Percentiles rank a stretch among this genome's conserved stretches.
Conservation (phyloP, 78 protist genomes). For the Dictyostelium firmibasis region DNA sequence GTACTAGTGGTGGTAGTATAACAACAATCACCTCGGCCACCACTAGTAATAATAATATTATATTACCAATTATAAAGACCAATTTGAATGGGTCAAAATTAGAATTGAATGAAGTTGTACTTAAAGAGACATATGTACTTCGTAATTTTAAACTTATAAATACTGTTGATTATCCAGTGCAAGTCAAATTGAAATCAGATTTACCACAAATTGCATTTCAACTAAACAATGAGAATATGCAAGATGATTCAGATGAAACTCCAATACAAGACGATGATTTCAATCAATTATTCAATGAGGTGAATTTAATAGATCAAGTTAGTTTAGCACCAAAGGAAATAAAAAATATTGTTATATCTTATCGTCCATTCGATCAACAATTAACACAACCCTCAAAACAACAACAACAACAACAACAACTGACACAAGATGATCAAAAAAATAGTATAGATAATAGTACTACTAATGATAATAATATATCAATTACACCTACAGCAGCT, state of each 20-base stretch:
- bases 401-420: neutral
- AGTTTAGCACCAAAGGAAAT: slow-evolving; percentile 29
- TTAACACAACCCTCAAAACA: neutral
- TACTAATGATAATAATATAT: neutral
- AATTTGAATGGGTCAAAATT: slow-evolving; percentile 23
- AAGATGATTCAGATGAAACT: slow-evolving; percentile 38
- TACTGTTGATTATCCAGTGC: slow-evolving; percentile 12
- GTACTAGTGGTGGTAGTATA: neutral
- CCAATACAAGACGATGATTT: slow-evolving; percentile 60
- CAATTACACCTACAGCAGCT: neutral
- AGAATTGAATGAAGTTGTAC: slow-evolving; percentile 73
- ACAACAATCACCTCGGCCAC: neutral
- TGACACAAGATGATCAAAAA: neutral
- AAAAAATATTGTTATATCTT: slow-evolving; percentile 36
- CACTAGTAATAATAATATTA: neutral
- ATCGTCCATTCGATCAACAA: slow-evolving; percentile 19
- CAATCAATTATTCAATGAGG: slow-evolving; percentile 77
- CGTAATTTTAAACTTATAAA: slow-evolving; percentile 42
- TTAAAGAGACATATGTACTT: slow-evolving; percentile 78
- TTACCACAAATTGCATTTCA: slow-evolving; percentile 76
- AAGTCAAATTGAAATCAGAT: slow-evolving; percentile 56
- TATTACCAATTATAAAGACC: slow-evolving; percentile 42
- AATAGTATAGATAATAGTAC: neutral
- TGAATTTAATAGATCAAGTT: slow-evolving; percentile 22
- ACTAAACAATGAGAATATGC: slow-evolving; percentile 76